Evolutionary conservation across 2,329 filamentous ascomycete species (phyloP).

Genomic region (Epichloe bromicola): DNA sequence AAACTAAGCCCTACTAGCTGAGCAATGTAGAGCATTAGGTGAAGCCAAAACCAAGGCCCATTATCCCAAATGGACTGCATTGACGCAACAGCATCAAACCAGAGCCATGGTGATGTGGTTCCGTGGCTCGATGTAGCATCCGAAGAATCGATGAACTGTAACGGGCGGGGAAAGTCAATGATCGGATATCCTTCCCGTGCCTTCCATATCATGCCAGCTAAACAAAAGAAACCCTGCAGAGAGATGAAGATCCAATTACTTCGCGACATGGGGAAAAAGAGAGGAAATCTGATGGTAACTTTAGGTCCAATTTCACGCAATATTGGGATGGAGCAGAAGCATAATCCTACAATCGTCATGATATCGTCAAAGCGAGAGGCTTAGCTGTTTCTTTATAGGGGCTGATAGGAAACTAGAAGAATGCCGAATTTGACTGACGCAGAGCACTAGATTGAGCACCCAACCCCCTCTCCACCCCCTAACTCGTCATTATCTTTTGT

Average conservation of each 20-base stretch:
- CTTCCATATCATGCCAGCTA: slow-evolving; percentile 5
- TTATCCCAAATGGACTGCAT: background rate
- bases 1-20: slow-evolving; percentile 4
- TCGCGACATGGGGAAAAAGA: background rate
- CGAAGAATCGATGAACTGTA: background rate
- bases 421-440: background rate
- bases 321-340: background rate
- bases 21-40: slow-evolving; percentile 7
- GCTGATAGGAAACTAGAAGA: too few relatives aligned
- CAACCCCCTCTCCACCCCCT: background rate
- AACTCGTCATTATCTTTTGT: background rate
- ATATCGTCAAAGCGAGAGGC: background rate
- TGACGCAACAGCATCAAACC: slow-evolving; percentile 1
- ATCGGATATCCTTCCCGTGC: slow-evolving; percentile 2
- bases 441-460: background rate
- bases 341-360: background rate
- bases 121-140: background rate
- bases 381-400: background rate
- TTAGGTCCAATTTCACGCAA: background rate
- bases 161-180: background rate
- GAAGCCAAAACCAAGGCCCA: slow-evolving; percentile 9
- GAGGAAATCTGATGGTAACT: background rate
- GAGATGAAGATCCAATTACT: background rate
- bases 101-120: background rate
- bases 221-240: slow-evolving; percentile 2